Evolutionary conservation across 108 stramenopile genomes (phyloP).

Genomic region (Fragilaria crotonensis): DNA sequence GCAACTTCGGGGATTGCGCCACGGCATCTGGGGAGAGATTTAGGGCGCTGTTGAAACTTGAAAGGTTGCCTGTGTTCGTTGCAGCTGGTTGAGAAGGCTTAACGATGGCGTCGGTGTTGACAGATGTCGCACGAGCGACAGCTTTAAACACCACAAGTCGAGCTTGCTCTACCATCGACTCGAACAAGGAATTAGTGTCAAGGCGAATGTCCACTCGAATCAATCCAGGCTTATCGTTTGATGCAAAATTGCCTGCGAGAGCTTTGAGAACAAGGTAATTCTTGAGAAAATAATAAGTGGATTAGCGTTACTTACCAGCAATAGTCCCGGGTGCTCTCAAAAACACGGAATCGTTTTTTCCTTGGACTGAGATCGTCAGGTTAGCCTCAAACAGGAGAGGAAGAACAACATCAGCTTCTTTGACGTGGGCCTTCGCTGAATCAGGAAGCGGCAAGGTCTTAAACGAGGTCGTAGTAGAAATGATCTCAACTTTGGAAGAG

Average conservation of each 20-base stretch:
- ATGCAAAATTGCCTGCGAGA: conserved; percentile 16
- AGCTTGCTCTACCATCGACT: conserved; percentile 57
- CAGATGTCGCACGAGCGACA: conserved; percentile 44
- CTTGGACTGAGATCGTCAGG: conserved; percentile 25
- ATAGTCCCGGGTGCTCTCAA: conserved; percentile 53
- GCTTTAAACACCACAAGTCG: conserved; percentile 55
- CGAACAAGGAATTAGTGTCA: conserved; percentile 32
- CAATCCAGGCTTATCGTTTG: conserved; percentile 15
- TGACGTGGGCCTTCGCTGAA: conserved; percentile 17
- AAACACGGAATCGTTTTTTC: conserved; percentile 27
- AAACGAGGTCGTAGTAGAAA: conserved; percentile 21
- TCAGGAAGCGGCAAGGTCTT: conserved; percentile 35
- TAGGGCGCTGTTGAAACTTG: conserved; percentile 27
- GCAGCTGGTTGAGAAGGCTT: not conserved
- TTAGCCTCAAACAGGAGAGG: conserved; percentile 43
- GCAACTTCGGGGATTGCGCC: conserved; percentile 1
- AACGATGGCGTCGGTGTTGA: conserved; percentile 1
- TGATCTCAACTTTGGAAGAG: conserved; percentile 30
- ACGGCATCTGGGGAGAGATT: conserved; percentile 12
- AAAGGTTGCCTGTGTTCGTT: not conserved
- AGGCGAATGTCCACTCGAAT: conserved; percentile 34
- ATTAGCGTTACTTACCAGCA: conserved; percentile 41
- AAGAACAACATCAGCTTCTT: conserved; percentile 47
- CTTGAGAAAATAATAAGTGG: not conserved
- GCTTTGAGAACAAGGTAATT: not conserved